Evolutionary conservation across 1,284 basidiomycete genomes (phyloP).

Genomic region (Stygiomarasmius scandens): DNA sequence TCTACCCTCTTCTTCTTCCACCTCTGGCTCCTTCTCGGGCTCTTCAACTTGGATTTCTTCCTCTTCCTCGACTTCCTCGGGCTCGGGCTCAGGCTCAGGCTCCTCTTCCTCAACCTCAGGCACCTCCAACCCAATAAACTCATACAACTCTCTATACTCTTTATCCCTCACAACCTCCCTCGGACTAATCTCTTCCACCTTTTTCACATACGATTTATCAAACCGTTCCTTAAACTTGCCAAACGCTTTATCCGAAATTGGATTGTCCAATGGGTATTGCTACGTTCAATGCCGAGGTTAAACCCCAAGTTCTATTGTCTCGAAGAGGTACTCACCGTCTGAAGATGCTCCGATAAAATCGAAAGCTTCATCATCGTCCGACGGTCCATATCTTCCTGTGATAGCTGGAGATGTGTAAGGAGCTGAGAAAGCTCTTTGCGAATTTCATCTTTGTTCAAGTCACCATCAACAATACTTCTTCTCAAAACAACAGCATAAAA

Average conservation of each 20-base stretch:
- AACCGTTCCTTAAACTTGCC: slow-evolving; percentile 65
- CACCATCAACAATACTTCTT: background rate
- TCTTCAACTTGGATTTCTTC: slow-evolving; percentile 25
- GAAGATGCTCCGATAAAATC: slow-evolving; percentile 60
- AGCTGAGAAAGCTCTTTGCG: slow-evolving; percentile 83
- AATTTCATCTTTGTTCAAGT: slow-evolving; percentile 60
- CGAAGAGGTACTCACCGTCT: slow-evolving; percentile 49
- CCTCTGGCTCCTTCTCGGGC: slow-evolving; percentile 9
- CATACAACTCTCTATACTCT: slow-evolving; percentile 58
- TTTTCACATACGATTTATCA: slow-evolving; percentile 57
- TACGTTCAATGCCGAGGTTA: slow-evolving; percentile 35
- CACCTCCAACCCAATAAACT: slow-evolving; percentile 58
- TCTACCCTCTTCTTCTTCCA: slow-evolving; percentile 21
- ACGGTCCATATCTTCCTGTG: slow-evolving; percentile 60
- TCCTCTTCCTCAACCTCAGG: slow-evolving; percentile 39
- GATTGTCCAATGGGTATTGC: slow-evolving; percentile 77
- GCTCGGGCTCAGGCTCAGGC: slow-evolving; percentile 25
- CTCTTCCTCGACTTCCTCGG: slow-evolving; percentile 34
- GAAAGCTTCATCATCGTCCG: slow-evolving; percentile 65
- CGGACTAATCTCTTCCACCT: slow-evolving; percentile 62
- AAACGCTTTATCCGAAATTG: slow-evolving; percentile 71
- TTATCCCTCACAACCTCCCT: slow-evolving; percentile 52
- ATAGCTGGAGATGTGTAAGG: slow-evolving; percentile 78
- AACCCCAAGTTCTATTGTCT: no score
- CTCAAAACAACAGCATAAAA: background rate